Evolutionary conservation across 1,284 basidiomycete species (phyloP).

Genomic region (Rhodofomes roseus): DNA sequence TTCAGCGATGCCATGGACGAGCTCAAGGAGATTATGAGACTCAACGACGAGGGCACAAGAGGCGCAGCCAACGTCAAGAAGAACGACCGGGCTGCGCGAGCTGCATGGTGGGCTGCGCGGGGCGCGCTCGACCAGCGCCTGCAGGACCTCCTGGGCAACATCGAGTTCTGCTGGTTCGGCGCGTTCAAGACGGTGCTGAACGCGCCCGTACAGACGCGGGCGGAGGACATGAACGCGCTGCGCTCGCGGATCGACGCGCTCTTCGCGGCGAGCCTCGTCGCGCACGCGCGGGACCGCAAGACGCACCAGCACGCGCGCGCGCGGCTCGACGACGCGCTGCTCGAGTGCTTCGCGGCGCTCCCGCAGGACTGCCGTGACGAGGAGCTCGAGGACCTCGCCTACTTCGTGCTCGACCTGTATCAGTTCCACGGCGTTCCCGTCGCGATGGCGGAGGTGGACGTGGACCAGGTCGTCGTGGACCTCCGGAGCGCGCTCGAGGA

Average conservation of each 20-base stretch:
- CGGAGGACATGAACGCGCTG: conserved; percentile 51
- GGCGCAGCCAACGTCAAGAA: conserved; percentile 68
- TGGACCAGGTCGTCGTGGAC: conserved; percentile 82
- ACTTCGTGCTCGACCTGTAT: conserved; percentile 92
- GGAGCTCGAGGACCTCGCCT: conserved; percentile 92
- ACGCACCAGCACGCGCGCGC: conserved; percentile 54
- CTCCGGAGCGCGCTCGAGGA: conserved; percentile 70
- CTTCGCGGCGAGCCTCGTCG: conserved; percentile 62
- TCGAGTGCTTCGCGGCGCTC: conserved; percentile 86
- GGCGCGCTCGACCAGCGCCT: conserved; percentile 75
- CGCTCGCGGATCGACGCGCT: conserved; percentile 67
- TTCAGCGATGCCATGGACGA: conserved; percentile 76
- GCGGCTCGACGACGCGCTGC: conserved; percentile 63
- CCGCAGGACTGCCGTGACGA: conserved; percentile 84
- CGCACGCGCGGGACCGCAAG: conserved; percentile 39
- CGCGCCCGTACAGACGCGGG: conserved; percentile 43
- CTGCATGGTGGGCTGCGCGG: conserved; percentile 85
- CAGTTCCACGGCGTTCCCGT: conserved; percentile 90
- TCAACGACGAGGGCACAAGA: conserved; percentile 77
- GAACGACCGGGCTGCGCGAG: conserved; percentile 59
- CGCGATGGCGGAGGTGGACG: conserved; percentile 89
- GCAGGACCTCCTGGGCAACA: conserved; percentile 72
- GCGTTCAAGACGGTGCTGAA: conserved; percentile 91
- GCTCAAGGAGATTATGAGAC: conserved; percentile 73
- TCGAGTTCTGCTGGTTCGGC: conserved; percentile 97